A percentile compares a stretch with the other conserved stretches of the same genome.
Evolutionary conservation across 768 basidiomycete genomes (phyloP).

Genomic region (Auricularia auricula-judae): DNA sequence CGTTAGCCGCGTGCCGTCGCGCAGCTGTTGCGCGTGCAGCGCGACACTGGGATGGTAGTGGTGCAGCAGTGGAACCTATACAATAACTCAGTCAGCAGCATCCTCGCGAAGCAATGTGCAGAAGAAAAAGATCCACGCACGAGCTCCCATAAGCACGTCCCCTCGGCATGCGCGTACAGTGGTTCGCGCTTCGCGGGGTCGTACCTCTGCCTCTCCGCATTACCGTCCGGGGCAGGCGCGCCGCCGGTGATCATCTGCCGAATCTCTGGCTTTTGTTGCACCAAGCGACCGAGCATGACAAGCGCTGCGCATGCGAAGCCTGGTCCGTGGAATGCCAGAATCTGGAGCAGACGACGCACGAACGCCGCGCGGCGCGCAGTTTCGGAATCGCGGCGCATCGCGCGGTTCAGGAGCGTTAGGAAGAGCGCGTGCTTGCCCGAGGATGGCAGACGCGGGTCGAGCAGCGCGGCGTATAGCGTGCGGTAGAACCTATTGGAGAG

Average conservation of each 20-base stretch:
- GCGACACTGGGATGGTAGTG: conserved; percentile 90
- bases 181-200: conserved; percentile 89
- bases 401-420: conserved; percentile 86
- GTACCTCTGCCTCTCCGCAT: conserved; percentile 29
- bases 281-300: conserved; percentile 46
- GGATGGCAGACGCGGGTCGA: conserved; percentile 65
- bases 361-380: conserved; percentile 64
- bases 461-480: conserved; percentile 80
- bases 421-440: conserved; percentile 92
- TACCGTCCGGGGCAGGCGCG: conserved; percentile 12
- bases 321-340: conserved; percentile 63
- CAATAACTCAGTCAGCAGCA: background rate
- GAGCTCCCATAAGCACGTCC: conserved; percentile 81
- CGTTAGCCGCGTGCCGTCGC: conserved; percentile 60
- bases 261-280: background rate
- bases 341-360: conserved; percentile 72
- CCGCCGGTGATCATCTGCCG: background rate
- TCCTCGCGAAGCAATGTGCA: background rate
- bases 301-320: conserved; percentile 87
- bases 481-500: conserved; percentile 48
- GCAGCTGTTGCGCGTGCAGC: conserved; percentile 75
- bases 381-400: conserved; percentile 59
- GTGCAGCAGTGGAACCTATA: conserved; percentile 60
- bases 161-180: conserved; percentile 68
- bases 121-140: conserved; percentile 32